Evolutionary conservation across 306 rosid species (phyloP).

Genomic region (Prinsepia uniflora): DNA sequence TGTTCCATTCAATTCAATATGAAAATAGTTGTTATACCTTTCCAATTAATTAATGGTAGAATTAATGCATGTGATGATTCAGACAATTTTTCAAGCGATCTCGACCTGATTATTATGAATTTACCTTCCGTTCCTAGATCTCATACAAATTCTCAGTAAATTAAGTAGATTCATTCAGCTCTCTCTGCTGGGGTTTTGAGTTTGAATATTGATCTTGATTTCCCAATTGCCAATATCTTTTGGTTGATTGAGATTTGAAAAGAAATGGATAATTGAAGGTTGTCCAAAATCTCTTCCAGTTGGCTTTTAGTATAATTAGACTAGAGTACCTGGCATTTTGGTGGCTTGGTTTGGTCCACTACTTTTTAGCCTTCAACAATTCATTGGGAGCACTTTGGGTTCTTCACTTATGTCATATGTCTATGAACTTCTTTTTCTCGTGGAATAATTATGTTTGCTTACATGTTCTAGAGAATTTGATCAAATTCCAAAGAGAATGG

Average conservation of each 20-base stretch:
- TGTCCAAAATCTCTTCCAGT: slow-evolving; percentile 1
- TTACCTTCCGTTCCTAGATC: not conserved
- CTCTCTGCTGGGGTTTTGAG: slow-evolving; percentile 10
- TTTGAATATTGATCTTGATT: not conserved
- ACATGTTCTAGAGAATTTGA: not conserved
- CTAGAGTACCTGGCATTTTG: slow-evolving; percentile 14
- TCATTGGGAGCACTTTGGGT: not conserved
- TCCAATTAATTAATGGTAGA: not conserved
- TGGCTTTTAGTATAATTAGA: slow-evolving; percentile 5
- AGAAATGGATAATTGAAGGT: not conserved
- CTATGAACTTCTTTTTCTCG: not conserved
- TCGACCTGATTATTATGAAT: not conserved
- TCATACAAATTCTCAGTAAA: not conserved
- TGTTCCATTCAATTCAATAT: slow-evolving; percentile 21
- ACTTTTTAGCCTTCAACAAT: slow-evolving; percentile 1
- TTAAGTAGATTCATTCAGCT: not conserved
- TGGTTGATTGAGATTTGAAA: not conserved
- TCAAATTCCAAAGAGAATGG: slow-evolving; percentile 1
- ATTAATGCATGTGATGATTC: not conserved
- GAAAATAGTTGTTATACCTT: not conserved
- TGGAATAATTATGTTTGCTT: not conserved
- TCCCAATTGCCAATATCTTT: not conserved
- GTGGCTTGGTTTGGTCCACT: slow-evolving; percentile 17
- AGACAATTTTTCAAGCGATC: not conserved
- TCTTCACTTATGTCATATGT: too few species aligned